phyloP scores from a whole-genome alignment of 495 filamentous ascomycete genomes.

The Sordaria brevicollis region DNA sequence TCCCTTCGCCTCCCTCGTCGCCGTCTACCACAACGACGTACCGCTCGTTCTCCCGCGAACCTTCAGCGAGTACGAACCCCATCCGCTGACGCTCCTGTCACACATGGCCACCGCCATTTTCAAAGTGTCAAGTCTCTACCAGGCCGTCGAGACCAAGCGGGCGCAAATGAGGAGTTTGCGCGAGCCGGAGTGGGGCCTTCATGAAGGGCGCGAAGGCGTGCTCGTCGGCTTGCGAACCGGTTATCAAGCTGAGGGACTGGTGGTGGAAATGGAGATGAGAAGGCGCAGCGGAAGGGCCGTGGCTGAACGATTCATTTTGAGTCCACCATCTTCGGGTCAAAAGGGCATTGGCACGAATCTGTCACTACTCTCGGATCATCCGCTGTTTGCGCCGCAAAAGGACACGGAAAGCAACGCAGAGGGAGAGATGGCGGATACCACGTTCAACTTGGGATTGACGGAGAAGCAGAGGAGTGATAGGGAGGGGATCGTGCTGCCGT shows the following conservation, averaged over 20 bases:
- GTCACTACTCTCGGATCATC: constrained; percentile 71
- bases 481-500: constrained; percentile 83
- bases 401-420: constrained; percentile 25
- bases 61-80: constrained; percentile 49
- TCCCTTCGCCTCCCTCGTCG: constrained; percentile 44
- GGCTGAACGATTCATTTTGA: constrained; percentile 65
- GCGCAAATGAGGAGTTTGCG: constrained; percentile 59
- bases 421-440: constrained; percentile 47
- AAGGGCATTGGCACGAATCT: constrained; percentile 33
- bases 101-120: constrained; percentile 44
- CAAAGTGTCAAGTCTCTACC: constrained; percentile 45
- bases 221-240: constrained; percentile 41
- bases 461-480: constrained; percentile 76
- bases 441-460: constrained; percentile 82
- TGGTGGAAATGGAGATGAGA: constrained; percentile 78
- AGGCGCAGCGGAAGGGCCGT: constrained; percentile 70
- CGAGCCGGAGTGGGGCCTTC: constrained; percentile 66
- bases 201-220: constrained; percentile 64
- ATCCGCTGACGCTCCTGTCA: constrained; percentile 48
- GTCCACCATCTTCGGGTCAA: neutral
- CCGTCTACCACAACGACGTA: constrained; percentile 59
- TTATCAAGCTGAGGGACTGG: constrained; percentile 40
- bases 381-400: constrained; percentile 46
- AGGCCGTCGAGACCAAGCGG: constrained; percentile 54
- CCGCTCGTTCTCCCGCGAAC: constrained; percentile 26